These are phyloP conservation scores for Botrytis pseudocinerea DNA, from an alignment of 2,329 filamentous ascomycete species.

Conservation along the genomic window DNA sequence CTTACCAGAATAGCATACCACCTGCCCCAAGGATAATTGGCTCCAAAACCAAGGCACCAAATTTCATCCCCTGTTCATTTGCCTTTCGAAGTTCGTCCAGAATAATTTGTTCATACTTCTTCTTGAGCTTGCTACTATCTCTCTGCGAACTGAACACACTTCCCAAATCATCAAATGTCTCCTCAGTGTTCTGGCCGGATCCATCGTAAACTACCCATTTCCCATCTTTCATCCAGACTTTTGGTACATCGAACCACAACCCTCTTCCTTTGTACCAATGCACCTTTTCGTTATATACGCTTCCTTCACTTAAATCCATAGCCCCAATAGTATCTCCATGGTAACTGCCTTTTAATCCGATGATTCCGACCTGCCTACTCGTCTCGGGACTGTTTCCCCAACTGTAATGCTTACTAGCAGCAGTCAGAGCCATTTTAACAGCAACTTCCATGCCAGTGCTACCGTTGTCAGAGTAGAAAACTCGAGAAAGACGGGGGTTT, in stretches of 20 bases:
- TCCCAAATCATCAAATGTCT: slow-evolving; percentile 46
- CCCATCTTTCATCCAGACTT: slow-evolving; percentile 65
- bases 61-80: slow-evolving; percentile 58
- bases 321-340: slow-evolving; percentile 87
- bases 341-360: slow-evolving; percentile 79
- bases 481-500: slow-evolving; percentile 66
- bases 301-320: slow-evolving; percentile 82
- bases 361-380: slow-evolving; percentile 59
- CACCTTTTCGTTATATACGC: slow-evolving; percentile 75
- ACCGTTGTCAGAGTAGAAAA: slow-evolving; percentile 83
- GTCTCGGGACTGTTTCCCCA: slow-evolving; percentile 51
- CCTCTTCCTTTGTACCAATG: slow-evolving; percentile 83
- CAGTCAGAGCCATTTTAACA: slow-evolving; percentile 79
- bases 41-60: slow-evolving; percentile 78
- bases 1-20: slow-evolving; percentile 78
- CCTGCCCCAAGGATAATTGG: slow-evolving; percentile 79
- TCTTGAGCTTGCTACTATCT: slow-evolving; percentile 47
- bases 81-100: slow-evolving; percentile 53
- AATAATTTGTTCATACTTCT: slow-evolving; percentile 63
- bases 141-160: slow-evolving; percentile 63
- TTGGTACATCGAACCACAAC: slow-evolving; percentile 79
- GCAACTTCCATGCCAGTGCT: slow-evolving; percentile 84
- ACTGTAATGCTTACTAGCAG: slow-evolving; percentile 64
- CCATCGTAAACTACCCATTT: slow-evolving; percentile 57
- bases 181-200: slow-evolving; percentile 28